Base-by-base conservation (phyloP, 1,139 yeast genomes). In the Lodderomyces jiufengensis region DNA sequence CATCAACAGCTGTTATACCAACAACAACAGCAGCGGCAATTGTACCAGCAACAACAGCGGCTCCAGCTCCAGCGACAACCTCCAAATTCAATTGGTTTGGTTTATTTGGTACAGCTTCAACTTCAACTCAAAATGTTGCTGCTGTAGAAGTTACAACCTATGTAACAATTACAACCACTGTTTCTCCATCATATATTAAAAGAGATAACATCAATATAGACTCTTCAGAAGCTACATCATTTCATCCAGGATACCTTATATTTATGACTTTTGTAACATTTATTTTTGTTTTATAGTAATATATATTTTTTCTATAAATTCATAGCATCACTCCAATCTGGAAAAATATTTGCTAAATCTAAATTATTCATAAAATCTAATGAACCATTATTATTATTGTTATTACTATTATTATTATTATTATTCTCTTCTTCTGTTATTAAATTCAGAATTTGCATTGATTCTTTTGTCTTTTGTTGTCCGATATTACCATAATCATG, bases 401-500 rank as follows among this genome's bases (percentile, higher is more conserved):
- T n/a, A n/a, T n/a, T n/a, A n/a, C n/a, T n/a, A 28, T 27, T 29
- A 16, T 7, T 22, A 9, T 13, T 10, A 4, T 31, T 15, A 33
- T 3, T 5, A 11, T 29, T 22, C 6, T 31, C 28, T 7, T 29
- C 12, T 20, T 29, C 36, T 3, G 40, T 36, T 16, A 51, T 33
- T 33, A 50, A 42, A 30, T 42, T 47, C 42, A 44, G 47, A 22
- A 51, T 47, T 25, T 49, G 44, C 50, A 47, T 49, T 24, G 48
- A 50, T 5, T 18, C 20, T 18, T 18, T 18, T n/a, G 39, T 24
- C 12, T 39, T 44, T 27, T 46, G 40, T 29, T 44, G 36, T 9
- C 44, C 40, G 4, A 46, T 37, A 31, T 43, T 52, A 7, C 62
- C 62, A 38, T 58, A 57, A 39, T 58, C 61, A 29, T 52, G 57